Evolutionary conservation across 2,329 filamentous ascomycete genomes (phyloP).

Genomic region (Fusarium sp.): DNA sequence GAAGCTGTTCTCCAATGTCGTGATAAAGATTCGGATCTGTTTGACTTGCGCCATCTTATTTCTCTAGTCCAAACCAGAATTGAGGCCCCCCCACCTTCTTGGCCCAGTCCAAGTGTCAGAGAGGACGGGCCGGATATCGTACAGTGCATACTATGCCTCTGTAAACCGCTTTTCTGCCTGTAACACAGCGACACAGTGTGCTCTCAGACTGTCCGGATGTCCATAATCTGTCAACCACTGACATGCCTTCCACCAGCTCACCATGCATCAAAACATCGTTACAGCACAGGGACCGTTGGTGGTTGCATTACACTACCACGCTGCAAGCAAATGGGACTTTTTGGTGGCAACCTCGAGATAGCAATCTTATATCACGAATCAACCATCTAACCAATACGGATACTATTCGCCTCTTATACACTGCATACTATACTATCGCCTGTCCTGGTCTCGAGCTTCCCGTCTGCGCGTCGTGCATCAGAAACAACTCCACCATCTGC

Average conservation of each 20-base stretch:
- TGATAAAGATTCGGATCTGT: conserved; percentile 31
- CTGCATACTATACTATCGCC: conserved; percentile 21
- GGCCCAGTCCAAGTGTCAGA: conserved; percentile 28
- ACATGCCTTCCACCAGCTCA: conserved; percentile 47
- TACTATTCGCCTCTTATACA: conserved; percentile 13
- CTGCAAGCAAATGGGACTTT: conserved; percentile 28
- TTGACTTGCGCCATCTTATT: conserved; percentile 42
- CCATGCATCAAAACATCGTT: conserved; percentile 47
- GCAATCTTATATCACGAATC: conserved; percentile 24
- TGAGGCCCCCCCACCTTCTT: conserved; percentile 35
- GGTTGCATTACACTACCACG: conserved; percentile 38
- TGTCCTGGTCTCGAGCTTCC: conserved; percentile 25
- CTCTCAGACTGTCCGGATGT: conserved; percentile 30
- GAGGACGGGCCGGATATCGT: conserved; percentile 23
- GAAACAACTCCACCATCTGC: conserved; percentile 32
- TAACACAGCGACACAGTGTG: not conserved
- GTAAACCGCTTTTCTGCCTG: not conserved
- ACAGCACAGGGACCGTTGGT: conserved; percentile 35
- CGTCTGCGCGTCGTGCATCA: conserved; percentile 39
- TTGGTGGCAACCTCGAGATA: conserved; percentile 37
- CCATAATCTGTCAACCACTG: conserved; percentile 27
- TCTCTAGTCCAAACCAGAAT: conserved; percentile 35
- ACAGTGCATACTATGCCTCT: conserved; percentile 32
- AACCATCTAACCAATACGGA: conserved; percentile 16
- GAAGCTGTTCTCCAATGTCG: conserved; percentile 26